Conservation (phyloP, 306 rosid species). For the Cicer arietinum region DNA sequence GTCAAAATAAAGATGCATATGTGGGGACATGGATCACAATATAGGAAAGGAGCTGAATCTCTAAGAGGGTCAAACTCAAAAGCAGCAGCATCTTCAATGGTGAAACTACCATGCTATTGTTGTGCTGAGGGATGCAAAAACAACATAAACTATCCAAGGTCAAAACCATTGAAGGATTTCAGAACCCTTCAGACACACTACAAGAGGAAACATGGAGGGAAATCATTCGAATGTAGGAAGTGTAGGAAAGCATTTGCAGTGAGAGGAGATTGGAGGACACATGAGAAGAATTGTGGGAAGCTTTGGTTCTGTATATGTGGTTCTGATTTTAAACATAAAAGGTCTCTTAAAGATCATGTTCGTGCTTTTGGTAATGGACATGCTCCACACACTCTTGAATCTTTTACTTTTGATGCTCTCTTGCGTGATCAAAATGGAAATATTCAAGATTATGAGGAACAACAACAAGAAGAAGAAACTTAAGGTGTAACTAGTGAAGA, state of each 20-base stretch:
- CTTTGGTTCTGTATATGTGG: slow-evolving; percentile 97
- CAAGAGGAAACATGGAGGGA: slow-evolving; percentile 92
- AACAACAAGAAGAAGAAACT: neutral
- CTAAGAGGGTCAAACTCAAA: slow-evolving; percentile 76
- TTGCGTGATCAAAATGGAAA: slow-evolving; percentile 39
- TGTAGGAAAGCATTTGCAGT: slow-evolving; percentile 86
- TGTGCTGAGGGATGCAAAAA: slow-evolving; percentile 94
- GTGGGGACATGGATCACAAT: slow-evolving; percentile 99
- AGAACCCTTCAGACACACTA: slow-evolving; percentile 91
- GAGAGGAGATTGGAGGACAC: slow-evolving; percentile 95
- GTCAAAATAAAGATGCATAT: slow-evolving; percentile 50
- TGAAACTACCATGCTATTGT: slow-evolving; percentile 88
- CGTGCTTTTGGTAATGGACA: slow-evolving; percentile 77
- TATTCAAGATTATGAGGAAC: slow-evolving; percentile 15
- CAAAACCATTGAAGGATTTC: slow-evolving; percentile 87
- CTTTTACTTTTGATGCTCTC: slow-evolving; percentile 7
- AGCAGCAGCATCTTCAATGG: slow-evolving; percentile 72
- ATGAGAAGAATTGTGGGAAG: slow-evolving; percentile 95
- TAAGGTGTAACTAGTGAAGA: slow-evolving; percentile 43
- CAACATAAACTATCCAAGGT: slow-evolving; percentile 80
- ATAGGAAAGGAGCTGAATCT: slow-evolving; percentile 89
- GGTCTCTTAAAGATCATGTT: slow-evolving; percentile 89
- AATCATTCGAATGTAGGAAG: slow-evolving; percentile 88
- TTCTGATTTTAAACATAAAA: slow-evolving; percentile 92
- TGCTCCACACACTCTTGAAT: slow-evolving; percentile 58